These are phyloP conservation scores for Boletus fagicola DNA, from an alignment of 768 basidiomycete species.

Conservation along the genomic window DNA sequence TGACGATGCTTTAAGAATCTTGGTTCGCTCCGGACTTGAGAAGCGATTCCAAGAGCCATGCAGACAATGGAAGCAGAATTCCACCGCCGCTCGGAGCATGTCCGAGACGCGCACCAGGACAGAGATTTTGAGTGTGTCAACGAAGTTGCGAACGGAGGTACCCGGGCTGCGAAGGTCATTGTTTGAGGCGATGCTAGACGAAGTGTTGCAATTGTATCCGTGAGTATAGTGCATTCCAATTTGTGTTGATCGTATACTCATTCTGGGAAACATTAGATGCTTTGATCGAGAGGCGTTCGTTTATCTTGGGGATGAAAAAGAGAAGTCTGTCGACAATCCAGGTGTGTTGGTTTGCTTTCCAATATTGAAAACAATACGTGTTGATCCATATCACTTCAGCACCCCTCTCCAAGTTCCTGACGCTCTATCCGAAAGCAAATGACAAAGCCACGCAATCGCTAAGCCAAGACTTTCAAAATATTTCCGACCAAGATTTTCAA, in stretches of 20 bases:
- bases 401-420: constrained; percentile 2
- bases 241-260: background rate
- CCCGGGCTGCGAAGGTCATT: constrained; percentile 16
- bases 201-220: constrained; percentile 25
- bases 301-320: background rate
- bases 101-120: rapidly evolving
- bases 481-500: constrained; percentile 12
- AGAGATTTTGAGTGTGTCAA: background rate
- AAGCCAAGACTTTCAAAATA: background rate
- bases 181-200: constrained; percentile 27
- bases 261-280: background rate
- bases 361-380: background rate
- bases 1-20: constrained; percentile 25
- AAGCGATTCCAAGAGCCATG: constrained; percentile 26
- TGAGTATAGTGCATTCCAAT: constrained; percentile 1
- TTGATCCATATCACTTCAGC: constrained; percentile 4
- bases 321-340: background rate
- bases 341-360: background rate
- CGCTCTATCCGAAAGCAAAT: constrained; percentile 15
- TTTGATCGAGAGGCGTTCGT: constrained; percentile 18
- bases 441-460: background rate
- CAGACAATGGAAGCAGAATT: constrained; percentile 22
- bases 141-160: constrained; percentile 5
- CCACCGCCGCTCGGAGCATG: background rate
- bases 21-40: constrained; percentile 31